Conservation (phyloP, 2,329 filamentous ascomycete genomes). For the Clarireedia monteithiana region DNA sequence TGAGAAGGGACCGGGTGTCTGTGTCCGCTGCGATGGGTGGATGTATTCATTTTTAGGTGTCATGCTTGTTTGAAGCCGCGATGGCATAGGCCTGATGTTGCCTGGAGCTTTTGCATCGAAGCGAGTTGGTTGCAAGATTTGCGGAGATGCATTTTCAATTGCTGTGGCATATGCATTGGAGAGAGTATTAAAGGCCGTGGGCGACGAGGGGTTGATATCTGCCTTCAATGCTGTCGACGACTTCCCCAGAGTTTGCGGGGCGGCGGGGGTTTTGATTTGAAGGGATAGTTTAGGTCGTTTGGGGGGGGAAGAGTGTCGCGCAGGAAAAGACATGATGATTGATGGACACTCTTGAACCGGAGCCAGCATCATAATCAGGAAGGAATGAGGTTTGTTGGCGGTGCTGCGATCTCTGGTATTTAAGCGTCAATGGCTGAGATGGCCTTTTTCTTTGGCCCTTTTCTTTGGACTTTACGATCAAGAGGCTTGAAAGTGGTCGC, state of each 20-base stretch:
- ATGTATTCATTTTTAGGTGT: conserved; percentile 15
- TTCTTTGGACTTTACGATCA: neutral
- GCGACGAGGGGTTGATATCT: conserved; percentile 47
- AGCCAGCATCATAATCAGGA: conserved; percentile 23
- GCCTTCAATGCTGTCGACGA: conserved; percentile 36
- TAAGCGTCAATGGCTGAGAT: neutral
- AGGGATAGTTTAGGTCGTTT: conserved; percentile 46
- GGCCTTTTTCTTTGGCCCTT: neutral
- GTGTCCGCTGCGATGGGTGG: conserved; percentile 25
- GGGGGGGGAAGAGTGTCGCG: conserved; percentile 22
- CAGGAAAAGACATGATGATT: conserved; percentile 23
- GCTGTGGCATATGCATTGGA: conserved; percentile 58
- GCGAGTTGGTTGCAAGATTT: conserved; percentile 28
- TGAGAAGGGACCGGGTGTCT: conserved; percentile 28
- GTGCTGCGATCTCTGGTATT: neutral
- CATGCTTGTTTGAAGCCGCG: conserved; percentile 21
- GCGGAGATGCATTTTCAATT: conserved; percentile 50
- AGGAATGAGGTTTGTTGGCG: conserved; percentile 2
- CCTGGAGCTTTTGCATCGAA: conserved; percentile 33
- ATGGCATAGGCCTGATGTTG: conserved; percentile 28
- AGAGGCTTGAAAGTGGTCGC: no score
- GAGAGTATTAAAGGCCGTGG: conserved; percentile 58
- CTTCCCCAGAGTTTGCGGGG: conserved; percentile 33
- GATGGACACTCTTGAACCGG: conserved; percentile 19
- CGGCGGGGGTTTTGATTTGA: conserved; percentile 42